Conservation (phyloP, 1,284 basidiomycete species). For the Ustilago xerochloae region DNA sequence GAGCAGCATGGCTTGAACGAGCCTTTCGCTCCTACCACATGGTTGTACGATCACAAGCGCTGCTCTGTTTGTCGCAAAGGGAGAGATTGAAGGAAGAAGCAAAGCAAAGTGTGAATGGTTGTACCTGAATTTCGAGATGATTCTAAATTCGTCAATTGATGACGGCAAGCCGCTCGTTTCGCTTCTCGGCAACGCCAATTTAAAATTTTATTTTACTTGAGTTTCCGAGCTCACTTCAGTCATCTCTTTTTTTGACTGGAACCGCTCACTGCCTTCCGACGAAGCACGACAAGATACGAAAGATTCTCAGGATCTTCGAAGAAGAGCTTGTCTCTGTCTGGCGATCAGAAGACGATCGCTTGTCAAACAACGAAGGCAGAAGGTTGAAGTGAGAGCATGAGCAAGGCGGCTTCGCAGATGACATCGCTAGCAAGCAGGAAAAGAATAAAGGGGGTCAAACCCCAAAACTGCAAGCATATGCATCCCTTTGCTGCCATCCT, state of each 20-base stretch:
- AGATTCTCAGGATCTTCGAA: background rate
- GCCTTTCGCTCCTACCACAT: background rate
- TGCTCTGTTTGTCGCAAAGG: background rate
- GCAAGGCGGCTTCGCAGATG: too few species aligned
- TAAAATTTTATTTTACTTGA: background rate
- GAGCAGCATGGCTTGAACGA: background rate
- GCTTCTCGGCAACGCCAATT: constrained; percentile 9
- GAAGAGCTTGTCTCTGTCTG: background rate
- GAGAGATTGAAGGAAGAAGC: background rate
- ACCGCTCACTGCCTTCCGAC: background rate
- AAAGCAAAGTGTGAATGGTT: background rate
- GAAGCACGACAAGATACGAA: background rate
- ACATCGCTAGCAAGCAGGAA: too few species aligned
- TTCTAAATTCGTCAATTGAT: constrained; percentile 21
- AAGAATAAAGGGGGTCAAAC: constrained; percentile 8
- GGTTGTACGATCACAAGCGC: background rate
- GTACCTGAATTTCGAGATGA: background rate
- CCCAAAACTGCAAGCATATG: constrained; percentile 11
- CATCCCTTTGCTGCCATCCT: constrained; percentile 6
- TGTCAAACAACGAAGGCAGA: too few species aligned
- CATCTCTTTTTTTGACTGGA: background rate
- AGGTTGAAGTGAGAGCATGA: too few species aligned
- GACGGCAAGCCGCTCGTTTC: constrained; percentile 21
- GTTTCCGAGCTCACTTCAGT: background rate
- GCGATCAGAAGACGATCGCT: too few species aligned